A percentile compares a stretch with the other conserved stretches of the same genome.
phyloP scores from a whole-genome alignment of 331 rosid genomes.

The Malus hybrid region DNA sequence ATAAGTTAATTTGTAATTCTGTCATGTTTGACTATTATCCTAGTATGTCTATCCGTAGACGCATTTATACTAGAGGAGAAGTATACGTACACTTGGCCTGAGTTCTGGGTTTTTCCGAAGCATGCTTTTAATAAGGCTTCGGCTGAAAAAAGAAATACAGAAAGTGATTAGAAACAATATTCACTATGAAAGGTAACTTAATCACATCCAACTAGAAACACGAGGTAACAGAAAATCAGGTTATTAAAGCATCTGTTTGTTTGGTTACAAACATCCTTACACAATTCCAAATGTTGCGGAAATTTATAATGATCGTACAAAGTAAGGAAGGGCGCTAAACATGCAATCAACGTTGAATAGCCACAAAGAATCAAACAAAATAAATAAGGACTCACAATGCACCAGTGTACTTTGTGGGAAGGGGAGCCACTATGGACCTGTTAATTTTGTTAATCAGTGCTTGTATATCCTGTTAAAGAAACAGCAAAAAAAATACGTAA shows the following conservation, averaged over 20 bases:
- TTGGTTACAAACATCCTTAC: not conserved
- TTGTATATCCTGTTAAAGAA: constrained; percentile 83
- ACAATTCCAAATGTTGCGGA: not conserved
- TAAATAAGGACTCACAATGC: constrained; percentile 63
- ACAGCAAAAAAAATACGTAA: constrained; percentile 7
- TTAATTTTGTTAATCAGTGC: constrained; percentile 90
- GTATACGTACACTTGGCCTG: constrained; percentile 85
- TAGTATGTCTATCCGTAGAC: not conserved
- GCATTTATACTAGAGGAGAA: constrained; percentile 14
- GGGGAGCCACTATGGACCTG: constrained; percentile 91
- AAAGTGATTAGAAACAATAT: constrained; percentile 13
- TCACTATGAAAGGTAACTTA: not conserved
- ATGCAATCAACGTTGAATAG: not conserved
- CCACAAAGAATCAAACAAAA: not conserved
- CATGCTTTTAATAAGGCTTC: constrained; percentile 94
- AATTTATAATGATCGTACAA: not conserved
- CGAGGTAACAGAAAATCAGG: not conserved
- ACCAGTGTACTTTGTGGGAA: constrained; percentile 85
- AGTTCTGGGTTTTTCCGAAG: constrained; percentile 98
- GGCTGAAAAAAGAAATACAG: constrained; percentile 51
- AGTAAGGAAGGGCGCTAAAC: not conserved
- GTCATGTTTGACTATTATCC: not conserved
- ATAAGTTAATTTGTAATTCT: not conserved
- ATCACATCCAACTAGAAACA: not conserved
- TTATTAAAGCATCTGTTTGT: not conserved